Conservation (phyloP, 2,329 filamentous ascomycete genomes). For the Colletotrichum orchidophilum region DNA sequence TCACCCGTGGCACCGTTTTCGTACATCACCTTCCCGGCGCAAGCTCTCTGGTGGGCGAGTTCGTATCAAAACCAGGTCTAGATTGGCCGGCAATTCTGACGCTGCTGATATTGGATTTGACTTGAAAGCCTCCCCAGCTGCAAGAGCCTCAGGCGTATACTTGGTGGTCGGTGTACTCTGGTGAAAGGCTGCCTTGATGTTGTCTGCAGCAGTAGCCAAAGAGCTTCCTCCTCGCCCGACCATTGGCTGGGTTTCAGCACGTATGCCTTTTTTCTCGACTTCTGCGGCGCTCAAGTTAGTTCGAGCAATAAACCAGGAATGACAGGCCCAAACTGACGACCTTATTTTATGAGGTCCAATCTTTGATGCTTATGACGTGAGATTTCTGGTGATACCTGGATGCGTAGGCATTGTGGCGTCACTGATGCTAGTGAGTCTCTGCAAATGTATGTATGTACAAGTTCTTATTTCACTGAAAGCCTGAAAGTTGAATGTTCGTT, state of each 20-base stretch:
- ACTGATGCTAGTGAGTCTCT: constrained; percentile 67
- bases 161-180: not conserved
- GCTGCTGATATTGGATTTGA: not conserved
- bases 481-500: not conserved
- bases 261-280: constrained; percentile 76
- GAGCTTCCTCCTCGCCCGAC: constrained; percentile 37
- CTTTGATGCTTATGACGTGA: constrained; percentile 75
- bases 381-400: constrained; percentile 65
- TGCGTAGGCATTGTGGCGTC: constrained; percentile 63
- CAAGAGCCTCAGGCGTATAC: not conserved
- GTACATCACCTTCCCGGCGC: not conserved
- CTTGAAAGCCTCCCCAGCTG: not conserved
- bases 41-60: not conserved
- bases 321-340: not conserved
- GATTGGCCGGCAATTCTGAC: not conserved
- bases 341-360: constrained; percentile 57
- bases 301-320: not conserved
- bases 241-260: constrained; percentile 80
- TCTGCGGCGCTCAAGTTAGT: constrained; percentile 75
- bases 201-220: not conserved
- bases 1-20: not conserved
- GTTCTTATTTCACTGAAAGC: too few relatives aligned
- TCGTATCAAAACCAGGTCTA: not conserved
- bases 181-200: not conserved
- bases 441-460: constrained; percentile 52